These are phyloP conservation scores for Clarireedia homoeocarpa DNA, from an alignment of 2,329 filamentous ascomycete species.

Conservation along the genomic window DNA sequence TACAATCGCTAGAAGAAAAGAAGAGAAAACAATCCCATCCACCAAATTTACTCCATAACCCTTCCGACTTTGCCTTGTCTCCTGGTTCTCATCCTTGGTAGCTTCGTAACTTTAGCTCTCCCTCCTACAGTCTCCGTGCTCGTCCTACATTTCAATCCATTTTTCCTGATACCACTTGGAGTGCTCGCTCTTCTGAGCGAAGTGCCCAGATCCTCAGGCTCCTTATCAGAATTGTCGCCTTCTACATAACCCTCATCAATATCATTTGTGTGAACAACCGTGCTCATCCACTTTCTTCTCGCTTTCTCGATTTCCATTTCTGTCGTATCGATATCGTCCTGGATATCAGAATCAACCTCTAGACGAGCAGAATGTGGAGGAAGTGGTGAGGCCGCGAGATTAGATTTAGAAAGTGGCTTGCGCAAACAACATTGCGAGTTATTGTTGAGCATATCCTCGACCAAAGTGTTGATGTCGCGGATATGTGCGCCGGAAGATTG, in stretches of 20 bases:
- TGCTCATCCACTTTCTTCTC: not conserved
- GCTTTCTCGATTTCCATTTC: not conserved
- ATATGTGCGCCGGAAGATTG: conserved; percentile 10
- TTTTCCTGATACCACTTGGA: conserved; percentile 4
- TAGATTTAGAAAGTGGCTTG: not conserved
- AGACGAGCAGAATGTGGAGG: not conserved
- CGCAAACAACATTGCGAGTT: conserved; percentile 10
- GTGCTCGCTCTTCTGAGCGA: conserved; percentile 2
- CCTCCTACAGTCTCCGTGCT: not conserved
- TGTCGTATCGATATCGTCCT: not conserved
- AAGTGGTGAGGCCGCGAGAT: not conserved
- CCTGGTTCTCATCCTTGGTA: conserved; percentile 2
- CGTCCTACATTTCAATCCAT: not conserved
- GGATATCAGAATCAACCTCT: not conserved
- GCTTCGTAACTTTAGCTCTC: not conserved
- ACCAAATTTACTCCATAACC: not conserved
- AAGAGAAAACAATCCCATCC: not conserved
- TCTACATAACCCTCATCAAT: conserved; percentile 1
- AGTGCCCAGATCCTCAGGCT: not conserved
- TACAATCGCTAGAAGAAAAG: not conserved
- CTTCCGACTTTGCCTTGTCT: not conserved
- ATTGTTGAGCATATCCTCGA: conserved; percentile 13
- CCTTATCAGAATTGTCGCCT: not conserved
- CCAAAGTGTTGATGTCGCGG: conserved; percentile 10
- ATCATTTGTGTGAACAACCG: not conserved